Evolutionary conservation across 228 moss, liverwort and hornwort species (phyloP).

Genomic region (Sphagnum magellanicum): DNA sequence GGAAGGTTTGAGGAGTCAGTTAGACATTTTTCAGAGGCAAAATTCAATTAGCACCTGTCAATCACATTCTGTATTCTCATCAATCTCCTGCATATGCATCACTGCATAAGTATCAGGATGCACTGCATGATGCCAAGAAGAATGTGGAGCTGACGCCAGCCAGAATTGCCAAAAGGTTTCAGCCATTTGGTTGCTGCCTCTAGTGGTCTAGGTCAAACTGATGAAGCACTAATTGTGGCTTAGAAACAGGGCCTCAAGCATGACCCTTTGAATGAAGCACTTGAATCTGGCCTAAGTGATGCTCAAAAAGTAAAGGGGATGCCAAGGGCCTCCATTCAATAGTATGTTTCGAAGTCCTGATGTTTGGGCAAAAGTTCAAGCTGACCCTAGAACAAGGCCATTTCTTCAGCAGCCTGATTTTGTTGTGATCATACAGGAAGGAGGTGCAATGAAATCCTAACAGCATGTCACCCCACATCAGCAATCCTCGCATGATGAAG

Average conservation of each 20-base stretch:
- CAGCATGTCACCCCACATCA: slow-evolving; percentile 1
- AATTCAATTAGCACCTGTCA: slow-evolving; percentile 2
- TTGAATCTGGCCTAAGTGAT: slow-evolving; percentile 80
- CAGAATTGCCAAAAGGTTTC: slow-evolving; percentile 83
- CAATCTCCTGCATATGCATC: slow-evolving; percentile 9
- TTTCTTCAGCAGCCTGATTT: slow-evolving; percentile 8
- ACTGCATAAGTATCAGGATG: slow-evolving; percentile 5
- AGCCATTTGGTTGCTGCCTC: slow-evolving; percentile 83
- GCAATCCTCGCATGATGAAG: slow-evolving; percentile 1
- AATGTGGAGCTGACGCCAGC: slow-evolving; percentile 10
- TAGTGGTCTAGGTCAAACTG: slow-evolving; percentile 45
- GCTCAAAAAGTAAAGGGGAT: slow-evolving; percentile 57
- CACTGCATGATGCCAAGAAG: slow-evolving; percentile 12
- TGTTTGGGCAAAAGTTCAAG: slow-evolving; percentile 5
- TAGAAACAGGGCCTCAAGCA: slow-evolving; percentile 65
- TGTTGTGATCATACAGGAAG: not conserved
- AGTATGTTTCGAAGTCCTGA: slow-evolving; percentile 5
- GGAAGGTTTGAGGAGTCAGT: slow-evolving; percentile 20
- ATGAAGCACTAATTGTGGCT: slow-evolving; percentile 55
- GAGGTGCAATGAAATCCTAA: slow-evolving; percentile 5
- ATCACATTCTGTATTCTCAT: slow-evolving; percentile 7
- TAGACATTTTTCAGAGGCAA: slow-evolving; percentile 5
- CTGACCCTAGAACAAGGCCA: slow-evolving; percentile 3
- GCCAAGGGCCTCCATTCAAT: slow-evolving; percentile 19
- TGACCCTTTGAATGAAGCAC: slow-evolving; percentile 70